A percentile compares a stretch with the other conserved stretches of the same genome.
Conservation (phyloP, 2,329 filamentous ascomycete species). For the Rutstroemia sp. region DNA sequence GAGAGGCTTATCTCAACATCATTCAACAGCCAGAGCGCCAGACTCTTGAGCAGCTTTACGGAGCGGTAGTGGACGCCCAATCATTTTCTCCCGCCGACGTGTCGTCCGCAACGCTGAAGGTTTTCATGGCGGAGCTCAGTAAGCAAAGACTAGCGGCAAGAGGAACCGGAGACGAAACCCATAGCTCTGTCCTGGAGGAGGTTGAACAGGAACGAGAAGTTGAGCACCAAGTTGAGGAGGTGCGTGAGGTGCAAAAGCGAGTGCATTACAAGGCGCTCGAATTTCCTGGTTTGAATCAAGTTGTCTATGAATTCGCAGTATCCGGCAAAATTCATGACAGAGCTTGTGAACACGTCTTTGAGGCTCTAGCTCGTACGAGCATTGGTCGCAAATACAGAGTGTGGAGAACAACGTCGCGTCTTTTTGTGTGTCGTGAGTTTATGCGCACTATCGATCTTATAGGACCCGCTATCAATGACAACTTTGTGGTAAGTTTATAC, state of each 20-base stretch:
- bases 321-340: conserved; percentile 37
- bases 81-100: conserved; percentile 14
- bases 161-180: conserved; percentile 36
- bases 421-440: conserved; percentile 42
- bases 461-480: conserved; percentile 27
- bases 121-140: conserved; percentile 30
- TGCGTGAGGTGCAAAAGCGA: conserved; percentile 38
- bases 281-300: conserved; percentile 40
- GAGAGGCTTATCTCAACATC: conserved; percentile 34
- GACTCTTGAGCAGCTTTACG: conserved; percentile 51
- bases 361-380: conserved; percentile 33
- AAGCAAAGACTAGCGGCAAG: conserved; percentile 31
- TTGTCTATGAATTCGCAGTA: conserved; percentile 38
- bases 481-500: conserved; percentile 30
- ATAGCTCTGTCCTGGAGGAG: conserved; percentile 49
- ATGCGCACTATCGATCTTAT: conserved; percentile 35
- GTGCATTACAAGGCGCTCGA: conserved; percentile 30
- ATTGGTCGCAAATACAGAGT: conserved; percentile 32
- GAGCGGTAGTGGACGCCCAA: conserved; percentile 20
- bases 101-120: background rate
- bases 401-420: conserved; percentile 18
- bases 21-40: conserved; percentile 48
- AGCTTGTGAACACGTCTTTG: conserved; percentile 34
- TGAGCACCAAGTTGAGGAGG: conserved; percentile 37
- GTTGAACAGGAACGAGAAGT: conserved; percentile 41